Evolutionary conservation across 352 stramenopile species (phyloP), one percentile per base, ranked within the genome.

Genomic region (Globisporangium echinulatum): DNA sequence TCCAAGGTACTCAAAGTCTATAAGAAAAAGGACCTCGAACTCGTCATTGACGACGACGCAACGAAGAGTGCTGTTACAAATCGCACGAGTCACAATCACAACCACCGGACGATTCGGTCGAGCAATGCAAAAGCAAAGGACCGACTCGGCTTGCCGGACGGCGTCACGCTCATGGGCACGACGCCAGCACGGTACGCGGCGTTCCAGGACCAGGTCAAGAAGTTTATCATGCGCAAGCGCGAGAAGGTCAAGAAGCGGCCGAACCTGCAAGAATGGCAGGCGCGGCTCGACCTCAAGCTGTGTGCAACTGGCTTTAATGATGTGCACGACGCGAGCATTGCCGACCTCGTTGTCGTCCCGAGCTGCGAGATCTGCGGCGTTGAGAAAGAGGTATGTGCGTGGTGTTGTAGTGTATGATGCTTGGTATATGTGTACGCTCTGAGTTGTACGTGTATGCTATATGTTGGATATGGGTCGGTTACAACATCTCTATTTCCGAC

Each of bases 161-260:
- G 87, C 17, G 82, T 79, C 8, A 78, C 83, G 36, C 67, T 95
- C 7, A 92, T 93, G 86, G 86, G 86, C 5, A 92, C 82, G 9
- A 92, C 83, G 15, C 73, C 86, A 13, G 75, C 81, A n/a, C 72
- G 84, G 4, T 95, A 95, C 59, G 70, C 85, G 19, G 68, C 70
- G 5, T 95, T 95, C 53, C 86, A 95, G 57, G 86, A 95, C 62
- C 71, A 91, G 58, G 84, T 95, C 3, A 92, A 92, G 67, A 77
- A 81, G 17, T 92, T 93, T 19, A 75, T 87, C 49, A 86, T 90
- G 77, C 80, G 86, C 49, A 80, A 81, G 13, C 79, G 83, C 14
- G 86, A 95, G 42, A 88, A 88, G 37, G 62, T 93, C 7, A 95
- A 95, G 57, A 87, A 90, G 52, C 83, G 86, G 10, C 86, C 86